Percentiles rank a stretch among this genome's conserved stretches.
Conservation (phyloP, 805 yeast species). For the Nakazawaea ishiwadae region DNA sequence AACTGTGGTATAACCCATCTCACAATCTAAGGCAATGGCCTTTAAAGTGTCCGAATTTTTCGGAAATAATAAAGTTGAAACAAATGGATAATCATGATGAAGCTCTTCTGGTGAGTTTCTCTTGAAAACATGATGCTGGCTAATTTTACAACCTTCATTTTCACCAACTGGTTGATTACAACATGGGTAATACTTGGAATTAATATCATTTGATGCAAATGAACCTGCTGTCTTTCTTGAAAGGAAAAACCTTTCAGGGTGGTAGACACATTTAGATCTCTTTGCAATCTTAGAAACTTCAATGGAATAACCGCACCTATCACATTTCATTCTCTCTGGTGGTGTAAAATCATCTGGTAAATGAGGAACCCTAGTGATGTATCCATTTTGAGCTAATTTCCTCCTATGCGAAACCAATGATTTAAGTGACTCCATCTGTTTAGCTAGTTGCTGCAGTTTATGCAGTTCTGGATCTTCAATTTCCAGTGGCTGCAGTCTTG, state of each 20-base stretch:
- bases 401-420: neutral
- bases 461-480: neutral
- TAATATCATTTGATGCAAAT: slow-evolving; percentile 19
- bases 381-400: slow-evolving; percentile 5
- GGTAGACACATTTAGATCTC: slow-evolving; percentile 43
- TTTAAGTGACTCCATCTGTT: neutral
- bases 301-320: slow-evolving; percentile 37
- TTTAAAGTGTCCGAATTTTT: slow-evolving; percentile 20
- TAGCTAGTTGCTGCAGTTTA: neutral
- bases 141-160: slow-evolving; percentile 48
- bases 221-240: slow-evolving; percentile 14
- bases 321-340: slow-evolving; percentile 21
- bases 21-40: slow-evolving; percentile 89
- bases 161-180: slow-evolving; percentile 60
- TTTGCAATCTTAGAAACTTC: slow-evolving; percentile 27
- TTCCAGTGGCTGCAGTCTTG: neutral
- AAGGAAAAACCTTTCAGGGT: slow-evolving; percentile 39
- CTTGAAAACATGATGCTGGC: slow-evolving; percentile 60
- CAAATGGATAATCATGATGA: slow-evolving; percentile 54
- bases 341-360: slow-evolving; percentile 3
- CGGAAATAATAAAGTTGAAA: slow-evolving; percentile 18
- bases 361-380: slow-evolving; percentile 6
- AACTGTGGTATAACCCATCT: slow-evolving; percentile 85
- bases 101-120: slow-evolving; percentile 41
- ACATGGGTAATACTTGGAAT: slow-evolving; percentile 43